phyloP scores from a whole-genome alignment of 805 yeast species.

The Tetrapisispora nanseiensis region DNA sequence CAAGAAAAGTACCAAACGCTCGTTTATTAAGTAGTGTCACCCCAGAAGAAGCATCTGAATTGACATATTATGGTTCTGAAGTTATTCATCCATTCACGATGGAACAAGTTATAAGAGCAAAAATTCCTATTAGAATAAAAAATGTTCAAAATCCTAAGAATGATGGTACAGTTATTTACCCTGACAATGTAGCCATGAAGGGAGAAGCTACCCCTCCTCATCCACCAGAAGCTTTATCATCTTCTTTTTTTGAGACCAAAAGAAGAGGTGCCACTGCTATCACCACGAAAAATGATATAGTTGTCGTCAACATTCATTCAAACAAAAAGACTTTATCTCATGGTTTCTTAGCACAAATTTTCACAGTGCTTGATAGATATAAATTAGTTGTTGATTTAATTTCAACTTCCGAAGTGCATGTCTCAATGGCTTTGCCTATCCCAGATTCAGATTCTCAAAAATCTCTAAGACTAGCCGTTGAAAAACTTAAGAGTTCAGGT shows the following conservation, averaged over 20 bases:
- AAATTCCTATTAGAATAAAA: slow-evolving; percentile 92
- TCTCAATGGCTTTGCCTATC: slow-evolving; percentile 91
- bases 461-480: slow-evolving; percentile 60
- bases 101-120: slow-evolving; percentile 96
- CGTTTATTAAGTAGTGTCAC: slow-evolving; percentile 78
- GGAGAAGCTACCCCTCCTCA: slow-evolving; percentile 93
- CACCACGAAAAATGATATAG: slow-evolving; percentile 86
- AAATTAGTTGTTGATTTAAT: slow-evolving; percentile 88
- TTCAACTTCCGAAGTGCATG: slow-evolving; percentile 95
- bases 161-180: slow-evolving; percentile 86
- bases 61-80: slow-evolving; percentile 95
- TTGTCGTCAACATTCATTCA: slow-evolving; percentile 87
- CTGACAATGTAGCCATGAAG: slow-evolving; percentile 73
- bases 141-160: slow-evolving; percentile 94
- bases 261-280: slow-evolving; percentile 85
- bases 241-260: slow-evolving; percentile 34
- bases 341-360: slow-evolving; percentile 88
- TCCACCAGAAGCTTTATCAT: slow-evolving; percentile 67
- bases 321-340: slow-evolving; percentile 88
- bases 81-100: slow-evolving; percentile 98
- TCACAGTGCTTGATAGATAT: slow-evolving; percentile 73
- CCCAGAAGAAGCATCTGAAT: slow-evolving; percentile 97
- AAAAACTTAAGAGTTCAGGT: slow-evolving; percentile 72
- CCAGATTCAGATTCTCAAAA: slow-evolving; percentile 51
- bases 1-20: slow-evolving; percentile 87